A percentile compares a stretch with the other conserved stretches of the same genome.
These are phyloP conservation scores for Lodderomyces orthopsilosis DNA, from an alignment of 1,139 yeast genomes.

Conservation along the genomic window DNA sequence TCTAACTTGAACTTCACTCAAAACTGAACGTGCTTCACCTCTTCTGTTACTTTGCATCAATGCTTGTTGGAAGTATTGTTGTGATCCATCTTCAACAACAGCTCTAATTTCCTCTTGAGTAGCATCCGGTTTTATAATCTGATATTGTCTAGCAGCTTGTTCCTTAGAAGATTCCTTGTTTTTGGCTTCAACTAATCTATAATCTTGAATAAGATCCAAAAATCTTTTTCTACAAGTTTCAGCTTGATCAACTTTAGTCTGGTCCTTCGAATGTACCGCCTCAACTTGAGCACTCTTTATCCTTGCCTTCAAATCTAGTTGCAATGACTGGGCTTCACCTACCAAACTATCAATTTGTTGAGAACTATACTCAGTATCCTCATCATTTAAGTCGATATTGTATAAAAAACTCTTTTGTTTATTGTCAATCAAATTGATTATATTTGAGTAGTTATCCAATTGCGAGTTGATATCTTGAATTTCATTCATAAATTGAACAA, in stretches of 20 bases:
- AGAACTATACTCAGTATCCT: slow-evolving; percentile 67
- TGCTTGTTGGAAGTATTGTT: slow-evolving; percentile 93
- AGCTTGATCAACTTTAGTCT: slow-evolving; percentile 85
- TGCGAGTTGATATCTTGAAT: slow-evolving; percentile 79
- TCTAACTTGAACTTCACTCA: slow-evolving; percentile 94
- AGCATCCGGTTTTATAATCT: slow-evolving; percentile 91
- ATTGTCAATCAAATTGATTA: slow-evolving; percentile 75
- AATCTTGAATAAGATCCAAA: slow-evolving; percentile 80
- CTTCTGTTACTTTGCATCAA: slow-evolving; percentile 87
- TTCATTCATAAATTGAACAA: slow-evolving; percentile 77
- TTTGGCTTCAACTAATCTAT: slow-evolving; percentile 81
- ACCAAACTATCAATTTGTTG: slow-evolving; percentile 75
- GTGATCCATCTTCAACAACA: slow-evolving; percentile 74
- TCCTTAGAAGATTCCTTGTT: slow-evolving; percentile 81
- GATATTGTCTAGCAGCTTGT: slow-evolving; percentile 91
- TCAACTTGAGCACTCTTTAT: slow-evolving; percentile 70
- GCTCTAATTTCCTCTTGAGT: slow-evolving; percentile 78
- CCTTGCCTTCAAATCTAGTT: slow-evolving; percentile 68
- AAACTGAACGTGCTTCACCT: slow-evolving; percentile 95
- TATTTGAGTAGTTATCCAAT: slow-evolving; percentile 73
- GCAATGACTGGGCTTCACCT: slow-evolving; percentile 76
- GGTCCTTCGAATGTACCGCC: slow-evolving; percentile 60
- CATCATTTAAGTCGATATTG: slow-evolving; percentile 74
- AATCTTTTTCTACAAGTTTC: slow-evolving; percentile 85
- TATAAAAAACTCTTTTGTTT: slow-evolving; percentile 81